Base-by-base conservation (phyloP, 345 rosid species). In the Bruguiera sexangula region DNA sequence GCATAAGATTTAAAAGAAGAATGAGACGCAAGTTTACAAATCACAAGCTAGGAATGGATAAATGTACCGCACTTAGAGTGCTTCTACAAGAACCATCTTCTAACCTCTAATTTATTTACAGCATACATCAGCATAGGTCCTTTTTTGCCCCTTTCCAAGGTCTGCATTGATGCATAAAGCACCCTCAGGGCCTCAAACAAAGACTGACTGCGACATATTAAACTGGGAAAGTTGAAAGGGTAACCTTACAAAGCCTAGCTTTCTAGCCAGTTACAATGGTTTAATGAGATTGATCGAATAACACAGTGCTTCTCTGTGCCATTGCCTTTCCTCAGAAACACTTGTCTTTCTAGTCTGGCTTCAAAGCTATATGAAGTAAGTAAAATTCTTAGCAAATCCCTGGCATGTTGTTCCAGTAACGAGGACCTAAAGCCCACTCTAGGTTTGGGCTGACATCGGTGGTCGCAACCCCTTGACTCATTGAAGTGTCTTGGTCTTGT, bases 331-430 rank as follows among this genome's bases (percentile, higher is more conserved):
- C 43, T 32, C 27, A 31, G 21, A 27, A 31, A 52, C 46, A 31
- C 54, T 60, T 22, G 31, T 4, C 15, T 39, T 6, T 9, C 4
- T 11, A 11, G 46, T 39, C 46, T 39, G 50, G 50, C 50, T 43
- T 43, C 50, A 43, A 43, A 21, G 6, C 9, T 22, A 55, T 8
- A 32, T 20, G 16, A 62, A 26, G 8, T n/a, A 68, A 21, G 22
- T 9, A 34, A 24, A 24, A 22, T 69, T 27, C 65, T 74, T 32
- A 84, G 78, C 85, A 83, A 66, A 90, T 84, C 36, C 85, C 65
- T 31, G 93, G 96, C 87, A 90, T 80, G 81, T 84, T 86, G 65
- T 81, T 81, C 92, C 90, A 88, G 48, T 73, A 66, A 52, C 78
- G 72, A 36, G 87, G 72, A 48, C 81, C 81, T 59, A 77, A 65